A percentile compares a stretch with the other conserved stretches of the same genome.
Evolutionary conservation across 805 yeast genomes (phyloP).

Genomic region (Cyberlindnera japonica): DNA sequence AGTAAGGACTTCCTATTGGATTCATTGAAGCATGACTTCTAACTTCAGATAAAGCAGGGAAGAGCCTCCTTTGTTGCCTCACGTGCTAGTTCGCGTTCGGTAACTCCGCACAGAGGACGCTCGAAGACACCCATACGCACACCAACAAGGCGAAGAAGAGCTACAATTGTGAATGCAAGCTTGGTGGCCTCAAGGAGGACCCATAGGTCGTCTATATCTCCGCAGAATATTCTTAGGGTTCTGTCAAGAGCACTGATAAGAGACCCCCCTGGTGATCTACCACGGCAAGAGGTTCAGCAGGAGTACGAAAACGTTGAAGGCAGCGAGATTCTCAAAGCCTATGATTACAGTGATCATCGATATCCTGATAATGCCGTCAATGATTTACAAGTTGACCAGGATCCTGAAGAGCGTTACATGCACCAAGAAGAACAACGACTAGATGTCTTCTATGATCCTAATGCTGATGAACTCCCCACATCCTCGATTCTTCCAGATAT

Average conservation of each 20-base stretch:
- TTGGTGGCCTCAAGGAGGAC: slow-evolving; percentile 23
- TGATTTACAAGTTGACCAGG: neutral
- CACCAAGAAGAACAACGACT: neutral
- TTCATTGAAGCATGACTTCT: neutral
- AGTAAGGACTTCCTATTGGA: slow-evolving; percentile 1
- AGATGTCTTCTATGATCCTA: slow-evolving; percentile 1
- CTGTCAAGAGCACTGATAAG: slow-evolving; percentile 24
- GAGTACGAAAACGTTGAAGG: neutral
- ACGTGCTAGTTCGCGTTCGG: slow-evolving; percentile 7
- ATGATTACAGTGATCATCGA: neutral
- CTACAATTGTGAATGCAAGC: slow-evolving; percentile 22
- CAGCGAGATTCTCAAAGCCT: neutral
- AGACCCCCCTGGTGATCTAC: slow-evolving; percentile 6
- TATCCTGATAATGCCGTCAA: neutral
- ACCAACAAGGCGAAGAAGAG: slow-evolving; percentile 24
- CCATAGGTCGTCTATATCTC: slow-evolving; percentile 19
- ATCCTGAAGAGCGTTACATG: neutral
- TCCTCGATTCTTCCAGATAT: slow-evolving; percentile 5
- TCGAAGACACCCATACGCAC: slow-evolving; percentile 26
- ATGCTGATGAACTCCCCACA: slow-evolving; percentile 1
- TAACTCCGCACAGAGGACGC: slow-evolving; percentile 16
- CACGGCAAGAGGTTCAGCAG: slow-evolving; percentile 1
- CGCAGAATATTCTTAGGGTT: slow-evolving; percentile 21
- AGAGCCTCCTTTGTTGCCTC: slow-evolving; percentile 8
- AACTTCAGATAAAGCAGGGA: slow-evolving; percentile 5